Evolutionary conservation across 2,329 filamentous ascomycete species (phyloP).

Genomic region (Stagonosporopsis vannaccii): DNA sequence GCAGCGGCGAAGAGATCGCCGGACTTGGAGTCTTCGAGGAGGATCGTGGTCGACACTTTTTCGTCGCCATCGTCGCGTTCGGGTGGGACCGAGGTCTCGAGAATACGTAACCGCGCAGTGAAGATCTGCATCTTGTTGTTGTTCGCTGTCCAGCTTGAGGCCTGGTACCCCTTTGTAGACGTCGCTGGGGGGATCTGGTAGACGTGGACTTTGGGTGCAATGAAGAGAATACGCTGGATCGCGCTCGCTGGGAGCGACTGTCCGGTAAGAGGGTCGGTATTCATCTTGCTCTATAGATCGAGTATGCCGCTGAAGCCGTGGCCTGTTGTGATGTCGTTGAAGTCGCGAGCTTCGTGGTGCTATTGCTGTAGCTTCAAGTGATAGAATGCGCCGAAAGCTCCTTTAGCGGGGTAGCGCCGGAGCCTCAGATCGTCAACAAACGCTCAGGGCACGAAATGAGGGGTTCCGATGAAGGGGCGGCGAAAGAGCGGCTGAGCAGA

Average conservation of each 20-base stretch:
- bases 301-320: not conserved
- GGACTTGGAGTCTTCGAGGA: slow-evolving; percentile 77
- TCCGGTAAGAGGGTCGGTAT: slow-evolving; percentile 75
- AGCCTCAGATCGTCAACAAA: slow-evolving; percentile 11
- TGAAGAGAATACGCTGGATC: slow-evolving; percentile 85
- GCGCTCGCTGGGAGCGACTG: slow-evolving; percentile 73
- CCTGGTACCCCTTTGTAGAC: slow-evolving; percentile 79
- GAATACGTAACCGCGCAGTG: slow-evolving; percentile 78
- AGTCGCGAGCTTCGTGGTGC: slow-evolving; percentile 1
- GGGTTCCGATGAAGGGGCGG: slow-evolving; percentile 27
- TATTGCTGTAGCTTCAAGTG: slow-evolving; percentile 7
- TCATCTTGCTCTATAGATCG: slow-evolving; percentile 55
- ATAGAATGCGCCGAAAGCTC: slow-evolving; percentile 10
- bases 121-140: slow-evolving; percentile 78
- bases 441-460: slow-evolving; percentile 20
- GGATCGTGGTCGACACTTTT: slow-evolving; percentile 73
- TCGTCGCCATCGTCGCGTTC: slow-evolving; percentile 53
- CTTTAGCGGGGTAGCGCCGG: slow-evolving; percentile 27
- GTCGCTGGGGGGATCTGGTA: slow-evolving; percentile 85
- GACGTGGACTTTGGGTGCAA: slow-evolving; percentile 77
- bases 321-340: not conserved
- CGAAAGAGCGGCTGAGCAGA: slow-evolving; percentile 29
- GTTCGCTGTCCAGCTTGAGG: slow-evolving; percentile 76
- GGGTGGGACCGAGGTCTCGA: slow-evolving; percentile 72
- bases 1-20: slow-evolving; percentile 84